Base-by-base conservation (phyloP, 495 filamentous ascomycete genomes). In the Aspergillus kassunensis region DNA sequence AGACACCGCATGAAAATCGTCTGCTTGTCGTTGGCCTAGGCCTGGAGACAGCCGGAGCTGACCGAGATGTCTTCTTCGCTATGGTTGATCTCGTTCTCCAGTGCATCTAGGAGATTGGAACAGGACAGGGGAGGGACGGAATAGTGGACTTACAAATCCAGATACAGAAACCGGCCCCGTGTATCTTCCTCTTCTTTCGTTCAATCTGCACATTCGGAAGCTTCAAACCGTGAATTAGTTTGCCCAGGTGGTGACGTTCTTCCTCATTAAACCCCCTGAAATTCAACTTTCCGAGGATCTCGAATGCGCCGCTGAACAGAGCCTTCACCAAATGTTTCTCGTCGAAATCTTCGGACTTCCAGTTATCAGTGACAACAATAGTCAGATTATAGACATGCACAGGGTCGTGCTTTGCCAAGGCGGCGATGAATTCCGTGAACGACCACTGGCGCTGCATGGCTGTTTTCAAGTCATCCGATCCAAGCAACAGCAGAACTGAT, bases 1-100 rank as follows among this genome's bases (percentile, higher is more conserved):
- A 82, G 55, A 75, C 88, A 46, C 84, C 88, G 4, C 74, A 86
- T 16, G 93, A 98, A 66, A 83, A 77, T 57, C 80, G 93, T 46
- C 82, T 88, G 42, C 69, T 98, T 10, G 77, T 97, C 3, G 70
- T 97, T 15, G 93, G 91, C 0, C 66, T 97, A 25, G 93, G 93
- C 2, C 66, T 98, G 44, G 77, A 81, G 47, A 83, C 78, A 27
- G 71, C 74, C 9, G 80, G 80, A 35, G 66, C 79, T 36, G 82
- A 81, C 30, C 76, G 86, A 35, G 85, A 93, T 61, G 78, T 79
- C 3, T 98, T 90, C 66, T 89, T 89, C 64, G 86, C 91, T 53
- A 69, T 95, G 24, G 70, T 96, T 25, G 93, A 95, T 53, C 70
- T 96, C 50, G 80, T 90, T 19, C 71, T 90, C 56, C 83, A 85